Conservation (phyloP, 1,139 yeast genomes). For the Saccharomyces hybrid region DNA sequence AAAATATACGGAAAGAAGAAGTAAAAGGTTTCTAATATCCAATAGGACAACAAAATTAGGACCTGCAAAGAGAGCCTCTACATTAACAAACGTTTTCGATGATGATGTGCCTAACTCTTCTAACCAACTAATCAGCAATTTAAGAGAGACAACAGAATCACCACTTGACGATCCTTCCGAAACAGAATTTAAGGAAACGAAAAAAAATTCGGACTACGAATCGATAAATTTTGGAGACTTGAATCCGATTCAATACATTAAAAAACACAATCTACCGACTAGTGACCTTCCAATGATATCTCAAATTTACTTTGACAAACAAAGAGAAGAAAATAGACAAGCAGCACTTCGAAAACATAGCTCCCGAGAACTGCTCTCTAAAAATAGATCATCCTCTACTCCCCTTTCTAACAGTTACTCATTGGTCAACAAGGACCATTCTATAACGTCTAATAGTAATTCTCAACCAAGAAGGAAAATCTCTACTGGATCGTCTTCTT, state of each 20-base stretch:
- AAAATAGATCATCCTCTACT: not conserved
- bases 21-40: constrained; percentile 26
- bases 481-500: constrained; percentile 1
- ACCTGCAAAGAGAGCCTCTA: constrained; percentile 34
- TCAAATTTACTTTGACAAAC: constrained; percentile 33
- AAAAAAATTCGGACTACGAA: constrained; percentile 13
- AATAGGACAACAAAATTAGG: constrained; percentile 30
- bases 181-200: not conserved
- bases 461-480: not conserved
- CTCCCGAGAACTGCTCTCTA: not conserved
- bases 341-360: constrained; percentile 11
- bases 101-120: not conserved
- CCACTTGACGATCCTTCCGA: not conserved
- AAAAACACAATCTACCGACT: constrained; percentile 32
- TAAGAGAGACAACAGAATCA: constrained; percentile 2
- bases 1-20: constrained; percentile 31
- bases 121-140: constrained; percentile 5
- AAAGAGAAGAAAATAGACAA: constrained; percentile 30
- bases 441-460: not conserved
- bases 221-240: constrained; percentile 32
- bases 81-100: not conserved
- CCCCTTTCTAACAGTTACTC: not conserved
- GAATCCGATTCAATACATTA: constrained; percentile 35
- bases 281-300: constrained; percentile 33
- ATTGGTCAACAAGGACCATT: not conserved